Evolutionary conservation across 352 stramenopile genomes (phyloP).

Genomic region (Aphanomyces cochlioides): DNA sequence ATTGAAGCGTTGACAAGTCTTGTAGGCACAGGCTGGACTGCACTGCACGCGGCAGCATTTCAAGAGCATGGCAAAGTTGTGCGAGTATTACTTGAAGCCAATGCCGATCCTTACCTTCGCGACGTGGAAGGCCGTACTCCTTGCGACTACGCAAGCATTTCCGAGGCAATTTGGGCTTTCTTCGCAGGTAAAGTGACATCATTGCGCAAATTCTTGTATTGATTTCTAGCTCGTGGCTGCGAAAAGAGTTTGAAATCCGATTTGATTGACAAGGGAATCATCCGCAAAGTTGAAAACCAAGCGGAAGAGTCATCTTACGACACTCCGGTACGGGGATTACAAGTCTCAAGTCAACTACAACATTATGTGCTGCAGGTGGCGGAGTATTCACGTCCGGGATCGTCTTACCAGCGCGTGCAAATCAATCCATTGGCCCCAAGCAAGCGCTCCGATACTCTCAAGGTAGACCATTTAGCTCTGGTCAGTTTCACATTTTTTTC

Average conservation of each 20-base stretch:
- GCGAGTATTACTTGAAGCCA: slow-evolving; percentile 46
- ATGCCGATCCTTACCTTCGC: slow-evolving; percentile 43
- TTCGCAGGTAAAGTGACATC: slow-evolving; percentile 45
- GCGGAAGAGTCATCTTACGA: slow-evolving; percentile 39
- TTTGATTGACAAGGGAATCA: slow-evolving; percentile 56
- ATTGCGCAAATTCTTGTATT: not conserved
- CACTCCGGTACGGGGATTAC: not conserved
- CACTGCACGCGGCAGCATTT: slow-evolving; percentile 59
- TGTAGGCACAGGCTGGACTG: slow-evolving; percentile 58
- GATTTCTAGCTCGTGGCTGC: slow-evolving; percentile 42
- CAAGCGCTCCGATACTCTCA: slow-evolving; percentile 43
- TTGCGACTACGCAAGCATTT: slow-evolving; percentile 70
- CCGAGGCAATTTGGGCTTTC: slow-evolving; percentile 65
- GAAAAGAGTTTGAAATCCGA: slow-evolving; percentile 53
- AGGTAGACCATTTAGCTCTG: slow-evolving; percentile 35
- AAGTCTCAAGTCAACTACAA: not conserved
- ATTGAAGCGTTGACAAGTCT: not conserved
- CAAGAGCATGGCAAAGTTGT: slow-evolving; percentile 67
- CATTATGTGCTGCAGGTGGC: slow-evolving; percentile 47
- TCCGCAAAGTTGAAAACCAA: slow-evolving; percentile 57
- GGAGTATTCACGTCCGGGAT: slow-evolving; percentile 68
- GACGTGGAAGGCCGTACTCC: slow-evolving; percentile 48
- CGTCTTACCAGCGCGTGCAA: slow-evolving; percentile 62
- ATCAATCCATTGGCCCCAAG: slow-evolving; percentile 44
- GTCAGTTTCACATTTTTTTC: not conserved